A percentile compares a stretch with the other conserved stretches of the same genome.
phyloP scores from a whole-genome alignment of 2,329 filamentous ascomycete species.

The Chrysoporthe deuterocubensis region DNA sequence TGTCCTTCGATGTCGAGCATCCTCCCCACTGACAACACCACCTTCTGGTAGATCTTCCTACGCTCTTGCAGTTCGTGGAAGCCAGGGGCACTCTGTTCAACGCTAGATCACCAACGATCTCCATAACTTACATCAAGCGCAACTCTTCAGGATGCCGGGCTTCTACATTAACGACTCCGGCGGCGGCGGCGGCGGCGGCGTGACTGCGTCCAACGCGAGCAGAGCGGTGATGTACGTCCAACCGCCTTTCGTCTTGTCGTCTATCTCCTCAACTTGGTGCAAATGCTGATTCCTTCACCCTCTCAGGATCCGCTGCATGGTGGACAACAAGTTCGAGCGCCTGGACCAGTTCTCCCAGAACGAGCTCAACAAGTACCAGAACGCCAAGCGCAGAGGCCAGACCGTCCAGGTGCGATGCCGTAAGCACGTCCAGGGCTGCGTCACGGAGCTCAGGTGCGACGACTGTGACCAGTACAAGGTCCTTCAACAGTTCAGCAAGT shows the following conservation, averaged over 20 bases:
- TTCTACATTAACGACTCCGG: not conserved
- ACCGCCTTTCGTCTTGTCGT: not conserved
- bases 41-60: not conserved
- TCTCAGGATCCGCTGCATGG: conserved; percentile 21
- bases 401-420: conserved; percentile 17
- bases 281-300: not conserved
- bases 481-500: conserved; percentile 19
- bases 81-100: not conserved
- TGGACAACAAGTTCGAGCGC: conserved; percentile 24
- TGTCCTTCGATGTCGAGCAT: too few species aligned
- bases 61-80: not conserved
- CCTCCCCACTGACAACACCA: not conserved
- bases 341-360: conserved; percentile 23
- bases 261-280: not conserved
- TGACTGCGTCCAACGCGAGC: not conserved
- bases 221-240: not conserved
- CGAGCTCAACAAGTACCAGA: conserved; percentile 24
- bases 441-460: conserved; percentile 19
- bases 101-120: not conserved
- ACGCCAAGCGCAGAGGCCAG: conserved; percentile 6
- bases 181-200: too few species aligned
- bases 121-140: not conserved
- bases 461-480: conserved; percentile 17
- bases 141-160: not conserved
- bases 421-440: conserved; percentile 20